phyloP scores from a whole-genome alignment of 2,329 filamentous ascomycete species.

The Dothideomycetes sp. region DNA sequence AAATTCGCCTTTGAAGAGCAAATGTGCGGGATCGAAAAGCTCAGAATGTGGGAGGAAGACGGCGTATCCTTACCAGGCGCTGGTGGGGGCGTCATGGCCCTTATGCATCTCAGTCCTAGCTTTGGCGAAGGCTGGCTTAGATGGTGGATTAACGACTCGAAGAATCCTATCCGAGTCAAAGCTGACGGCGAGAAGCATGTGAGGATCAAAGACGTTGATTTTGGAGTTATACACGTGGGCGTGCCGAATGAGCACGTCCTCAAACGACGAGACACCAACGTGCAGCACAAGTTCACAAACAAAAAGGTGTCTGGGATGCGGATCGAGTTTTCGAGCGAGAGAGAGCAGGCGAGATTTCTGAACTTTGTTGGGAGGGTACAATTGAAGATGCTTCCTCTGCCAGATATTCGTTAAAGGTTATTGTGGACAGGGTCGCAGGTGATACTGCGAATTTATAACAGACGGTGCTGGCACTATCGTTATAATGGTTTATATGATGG shows the following conservation, averaged over 20 bases:
- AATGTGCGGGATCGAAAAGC: constrained; percentile 36
- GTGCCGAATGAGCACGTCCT: constrained; percentile 19
- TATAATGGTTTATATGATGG: too few relatives aligned
- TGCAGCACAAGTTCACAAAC: constrained; percentile 11
- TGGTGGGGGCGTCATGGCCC: constrained; percentile 29
- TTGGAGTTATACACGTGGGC: constrained; percentile 17
- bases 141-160: constrained; percentile 32
- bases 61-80: constrained; percentile 20
- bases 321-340: constrained; percentile 33
- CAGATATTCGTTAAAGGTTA: too few relatives aligned
- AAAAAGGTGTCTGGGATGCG: constrained; percentile 30
- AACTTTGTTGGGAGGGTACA: constrained; percentile 26
- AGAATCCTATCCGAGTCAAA: constrained; percentile 27
- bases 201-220: constrained; percentile 31
- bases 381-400: constrained; percentile 25
- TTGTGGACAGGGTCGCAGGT: too few relatives aligned
- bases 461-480: too few relatives aligned
- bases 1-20: constrained; percentile 35
- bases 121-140: constrained; percentile 33
- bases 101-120: constrained; percentile 33
- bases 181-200: constrained; percentile 27
- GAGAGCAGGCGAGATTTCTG: constrained; percentile 30
- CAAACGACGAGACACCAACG: constrained; percentile 11
- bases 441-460: too few relatives aligned
- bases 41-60: constrained; percentile 36